Conservation (phyloP, 108 stramenopile genomes). For the Chaetoceros tenuissimus region DNA sequence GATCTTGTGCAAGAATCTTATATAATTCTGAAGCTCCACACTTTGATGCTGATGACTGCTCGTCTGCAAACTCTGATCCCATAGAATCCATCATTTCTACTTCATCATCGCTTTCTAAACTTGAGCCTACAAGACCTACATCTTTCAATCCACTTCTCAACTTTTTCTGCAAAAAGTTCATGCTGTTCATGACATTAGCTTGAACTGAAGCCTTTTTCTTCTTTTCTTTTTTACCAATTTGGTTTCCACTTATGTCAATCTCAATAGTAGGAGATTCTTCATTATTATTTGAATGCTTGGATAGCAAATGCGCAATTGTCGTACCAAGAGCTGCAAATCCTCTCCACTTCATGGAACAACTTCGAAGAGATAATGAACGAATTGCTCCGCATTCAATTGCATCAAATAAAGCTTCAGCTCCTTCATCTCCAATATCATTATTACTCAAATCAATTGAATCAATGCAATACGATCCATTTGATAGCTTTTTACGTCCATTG, state of each 20-base stretch:
- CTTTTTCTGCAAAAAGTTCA: slow-evolving; percentile 47
- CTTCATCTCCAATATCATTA: slow-evolving; percentile 52
- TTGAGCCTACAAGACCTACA: slow-evolving; percentile 20
- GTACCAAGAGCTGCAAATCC: slow-evolving; percentile 51
- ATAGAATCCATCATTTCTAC: slow-evolving; percentile 30
- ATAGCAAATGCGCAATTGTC: slow-evolving; percentile 22
- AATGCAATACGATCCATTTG: not conserved
- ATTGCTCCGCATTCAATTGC: slow-evolving; percentile 39
- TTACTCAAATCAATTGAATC: slow-evolving; percentile 50
- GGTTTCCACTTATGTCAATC: slow-evolving; percentile 76
- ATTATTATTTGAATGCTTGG: not conserved
- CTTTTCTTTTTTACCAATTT: slow-evolving; percentile 52
- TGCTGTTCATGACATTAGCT: slow-evolving; percentile 33
- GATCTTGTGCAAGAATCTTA: slow-evolving; percentile 37
- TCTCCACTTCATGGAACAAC: slow-evolving; percentile 60
- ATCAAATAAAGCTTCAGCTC: slow-evolving; percentile 45
- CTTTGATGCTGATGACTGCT: slow-evolving; percentile 15
- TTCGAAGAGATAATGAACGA: slow-evolving; percentile 37
- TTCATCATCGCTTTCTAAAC: slow-evolving; percentile 21
- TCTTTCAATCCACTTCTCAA: slow-evolving; percentile 55
- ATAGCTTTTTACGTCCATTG: slow-evolving; percentile 1
- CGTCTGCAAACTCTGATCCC: slow-evolving; percentile 15
- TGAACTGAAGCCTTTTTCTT: slow-evolving; percentile 44
- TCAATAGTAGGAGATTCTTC: not conserved
- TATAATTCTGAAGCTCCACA: slow-evolving; percentile 51